Evolutionary conservation across 148 eudicot species (phyloP).

Genomic region (Diospyros lotus): DNA sequence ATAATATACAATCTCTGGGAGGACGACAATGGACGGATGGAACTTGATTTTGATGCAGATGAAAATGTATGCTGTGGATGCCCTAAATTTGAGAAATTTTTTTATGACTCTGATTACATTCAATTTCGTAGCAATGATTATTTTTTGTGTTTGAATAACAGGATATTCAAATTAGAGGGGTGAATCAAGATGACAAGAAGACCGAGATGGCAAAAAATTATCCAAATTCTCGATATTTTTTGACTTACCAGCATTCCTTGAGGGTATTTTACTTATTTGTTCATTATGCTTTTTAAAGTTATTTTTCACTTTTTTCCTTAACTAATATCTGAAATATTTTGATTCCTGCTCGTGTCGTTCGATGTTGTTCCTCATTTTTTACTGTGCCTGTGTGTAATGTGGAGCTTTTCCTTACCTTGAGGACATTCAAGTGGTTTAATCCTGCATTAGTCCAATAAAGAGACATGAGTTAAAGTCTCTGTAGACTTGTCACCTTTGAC

Average conservation of each 20-base stretch:
- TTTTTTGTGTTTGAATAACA: conserved; percentile 10
- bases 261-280: conserved; percentile 35
- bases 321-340: background rate
- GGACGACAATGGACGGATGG: conserved; percentile 57
- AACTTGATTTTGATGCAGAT: conserved; percentile 74
- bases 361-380: no score
- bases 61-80: conserved; percentile 20
- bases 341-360: no score
- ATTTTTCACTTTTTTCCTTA: background rate
- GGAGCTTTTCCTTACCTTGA: background rate
- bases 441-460: no score
- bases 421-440: no score
- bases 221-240: conserved; percentile 62
- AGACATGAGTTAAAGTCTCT: no score
- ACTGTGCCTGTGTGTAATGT: background rate
- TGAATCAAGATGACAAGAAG: conserved; percentile 61
- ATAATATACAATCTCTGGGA: conserved; percentile 79
- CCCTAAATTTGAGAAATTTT: background rate
- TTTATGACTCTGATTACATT: background rate
- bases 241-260: conserved; percentile 64
- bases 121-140: background rate
- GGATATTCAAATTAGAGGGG: conserved; percentile 78
- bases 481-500: no score
- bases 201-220: conserved; percentile 48
- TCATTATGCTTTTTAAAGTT: background rate